Evolutionary conservation across 2,329 filamentous ascomycete species (phyloP).

Genomic region (Trichothecium roseum): DNA sequence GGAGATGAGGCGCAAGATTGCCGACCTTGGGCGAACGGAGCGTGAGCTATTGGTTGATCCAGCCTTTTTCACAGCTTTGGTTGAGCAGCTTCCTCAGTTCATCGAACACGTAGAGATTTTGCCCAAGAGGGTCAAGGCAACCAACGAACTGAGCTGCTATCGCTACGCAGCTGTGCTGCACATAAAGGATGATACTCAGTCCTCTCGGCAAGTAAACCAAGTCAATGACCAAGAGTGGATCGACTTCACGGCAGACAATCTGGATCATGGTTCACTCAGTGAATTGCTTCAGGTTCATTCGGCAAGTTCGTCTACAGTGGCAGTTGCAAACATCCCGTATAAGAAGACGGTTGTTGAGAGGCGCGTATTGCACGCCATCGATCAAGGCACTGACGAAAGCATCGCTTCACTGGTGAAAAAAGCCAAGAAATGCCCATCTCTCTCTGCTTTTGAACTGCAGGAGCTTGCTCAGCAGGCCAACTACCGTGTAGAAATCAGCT

Average conservation of each 20-base stretch:
- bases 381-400: neutral
- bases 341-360: conserved; percentile 19
- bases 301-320: neutral
- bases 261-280: conserved; percentile 6
- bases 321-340: conserved; percentile 15
- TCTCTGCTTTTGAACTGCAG: conserved; percentile 9
- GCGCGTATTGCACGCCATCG: conserved; percentile 7
- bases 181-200: neutral
- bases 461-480: conserved; percentile 19
- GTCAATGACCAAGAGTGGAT: conserved; percentile 9
- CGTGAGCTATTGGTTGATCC: conserved; percentile 14
- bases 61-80: conserved; percentile 11
- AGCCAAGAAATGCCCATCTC: conserved; percentile 3
- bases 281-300: conserved; percentile 4
- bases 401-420: neutral
- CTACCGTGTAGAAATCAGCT: conserved; percentile 34
- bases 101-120: conserved; percentile 14
- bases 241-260: conserved; percentile 7
- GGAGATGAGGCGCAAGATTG: conserved; percentile 4
- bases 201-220: conserved; percentile 4
- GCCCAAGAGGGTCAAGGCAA: conserved; percentile 13
- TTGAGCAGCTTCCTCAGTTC: conserved; percentile 4
- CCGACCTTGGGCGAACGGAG: conserved; percentile 7
- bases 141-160: conserved; percentile 14
- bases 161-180: conserved; percentile 14